These are phyloP conservation scores for Aspergillus sp. DNA, from an alignment of 2,329 filamentous ascomycete species.

Conservation along the genomic window DNA sequence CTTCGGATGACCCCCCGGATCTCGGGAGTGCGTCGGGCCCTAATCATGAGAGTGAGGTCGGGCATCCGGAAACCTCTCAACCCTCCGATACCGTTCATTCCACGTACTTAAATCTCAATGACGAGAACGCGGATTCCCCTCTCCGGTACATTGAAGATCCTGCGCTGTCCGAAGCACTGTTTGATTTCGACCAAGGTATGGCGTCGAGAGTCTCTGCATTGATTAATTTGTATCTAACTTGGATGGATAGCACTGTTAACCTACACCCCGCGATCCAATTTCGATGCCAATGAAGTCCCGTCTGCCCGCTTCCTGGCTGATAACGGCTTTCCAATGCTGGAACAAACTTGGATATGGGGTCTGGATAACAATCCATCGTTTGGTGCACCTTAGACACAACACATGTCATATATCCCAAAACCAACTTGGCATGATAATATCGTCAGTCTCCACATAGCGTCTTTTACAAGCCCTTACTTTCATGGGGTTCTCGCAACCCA, in stretches of 20 bases:
- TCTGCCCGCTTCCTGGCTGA: slow-evolving; percentile 4
- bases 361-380: slow-evolving; percentile 9
- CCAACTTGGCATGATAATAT: too few relatives aligned
- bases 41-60: background rate
- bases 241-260: slow-evolving; percentile 1
- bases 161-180: slow-evolving; percentile 17
- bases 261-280: background rate
- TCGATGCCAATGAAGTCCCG: background rate
- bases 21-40: background rate
- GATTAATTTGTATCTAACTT: background rate
- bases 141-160: slow-evolving; percentile 15
- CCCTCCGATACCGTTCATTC: background rate
- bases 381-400: background rate
- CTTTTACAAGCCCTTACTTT: too few relatives aligned
- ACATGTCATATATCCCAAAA: too few relatives aligned
- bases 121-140: background rate
- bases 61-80: background rate
- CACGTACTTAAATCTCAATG: too few relatives aligned
- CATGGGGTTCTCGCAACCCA: too few relatives aligned
- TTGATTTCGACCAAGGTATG: slow-evolving; percentile 21
- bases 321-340: slow-evolving; percentile 12
- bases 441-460: too few relatives aligned
- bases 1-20: background rate
- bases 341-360: slow-evolving; percentile 25
- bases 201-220: background rate